phyloP scores from a whole-genome alignment of 2,329 filamentous ascomycete species.

The Fusarium camptoceras region DNA sequence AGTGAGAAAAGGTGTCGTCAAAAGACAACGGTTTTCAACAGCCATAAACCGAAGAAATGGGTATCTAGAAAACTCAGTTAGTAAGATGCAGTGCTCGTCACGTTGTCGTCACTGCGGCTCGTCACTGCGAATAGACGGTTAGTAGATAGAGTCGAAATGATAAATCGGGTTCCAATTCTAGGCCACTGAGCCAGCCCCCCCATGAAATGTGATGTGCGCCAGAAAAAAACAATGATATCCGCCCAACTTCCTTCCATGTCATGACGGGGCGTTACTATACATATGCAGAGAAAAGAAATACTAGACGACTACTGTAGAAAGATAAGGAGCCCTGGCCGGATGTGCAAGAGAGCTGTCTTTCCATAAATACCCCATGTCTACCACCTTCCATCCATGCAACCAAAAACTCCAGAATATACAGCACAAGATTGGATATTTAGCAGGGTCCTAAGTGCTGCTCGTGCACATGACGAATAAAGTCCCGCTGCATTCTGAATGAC shows the following conservation, averaged over 20 bases:
- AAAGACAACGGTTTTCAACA: conserved; percentile 37
- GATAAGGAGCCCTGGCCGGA: neutral
- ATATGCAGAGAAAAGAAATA: conserved; percentile 19
- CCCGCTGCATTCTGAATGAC: conserved; percentile 76
- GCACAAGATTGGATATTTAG: conserved; percentile 23
- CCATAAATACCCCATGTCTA: neutral
- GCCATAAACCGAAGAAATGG: conserved; percentile 28
- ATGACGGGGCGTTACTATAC: conserved; percentile 45
- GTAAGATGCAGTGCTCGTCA: conserved; percentile 13
- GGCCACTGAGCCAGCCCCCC: conserved; percentile 43
- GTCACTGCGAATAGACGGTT: conserved; percentile 48
- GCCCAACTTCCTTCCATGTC: conserved; percentile 28
- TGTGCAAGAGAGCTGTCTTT: too few relatives aligned
- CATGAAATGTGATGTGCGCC: conserved; percentile 37
- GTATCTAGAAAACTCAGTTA: conserved; percentile 12
- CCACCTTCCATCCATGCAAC: conserved; percentile 6
- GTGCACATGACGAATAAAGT: conserved; percentile 68
- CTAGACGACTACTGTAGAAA: neutral
- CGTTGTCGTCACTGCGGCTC: conserved; percentile 19
- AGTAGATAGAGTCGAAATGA: conserved; percentile 39
- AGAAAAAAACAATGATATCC: conserved; percentile 3
- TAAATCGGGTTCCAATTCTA: conserved; percentile 42
- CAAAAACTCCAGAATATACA: conserved; percentile 32
- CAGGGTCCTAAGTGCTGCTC: conserved; percentile 54
- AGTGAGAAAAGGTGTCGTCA: conserved; percentile 63